A percentile compares a stretch with the other conserved stretches of the same genome.
These are phyloP conservation scores for Alopecurus myosuroides DNA, from an alignment of 176 grass and related monocot genomes.

Conservation along the genomic window DNA sequence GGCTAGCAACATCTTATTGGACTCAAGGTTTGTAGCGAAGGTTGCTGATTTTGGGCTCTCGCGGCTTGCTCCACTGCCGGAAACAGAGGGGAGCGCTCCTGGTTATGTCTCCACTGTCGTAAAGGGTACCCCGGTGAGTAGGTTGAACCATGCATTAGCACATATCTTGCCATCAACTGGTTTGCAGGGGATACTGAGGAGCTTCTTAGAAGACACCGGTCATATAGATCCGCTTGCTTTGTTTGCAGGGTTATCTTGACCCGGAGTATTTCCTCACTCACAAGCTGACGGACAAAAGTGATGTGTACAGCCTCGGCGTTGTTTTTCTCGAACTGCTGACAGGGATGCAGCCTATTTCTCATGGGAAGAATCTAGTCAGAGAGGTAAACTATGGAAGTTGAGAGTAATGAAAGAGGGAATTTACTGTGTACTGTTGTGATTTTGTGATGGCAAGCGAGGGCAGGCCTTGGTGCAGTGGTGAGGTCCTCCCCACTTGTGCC, in stretches of 20 bases:
- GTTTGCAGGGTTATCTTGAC: conserved; percentile 73
- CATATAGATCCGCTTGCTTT: background rate
- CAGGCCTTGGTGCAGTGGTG: no score
- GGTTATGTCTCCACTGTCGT: conserved; percentile 65
- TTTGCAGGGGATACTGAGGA: no score
- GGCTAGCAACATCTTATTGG: conserved; percentile 4
- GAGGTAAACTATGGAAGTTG: conserved; percentile 25
- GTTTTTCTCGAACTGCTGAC: conserved; percentile 74
- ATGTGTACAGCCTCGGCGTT: conserved; percentile 72
- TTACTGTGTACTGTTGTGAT: background rate
- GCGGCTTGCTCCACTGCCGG: conserved; percentile 49
- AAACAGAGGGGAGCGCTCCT: conserved; percentile 44
- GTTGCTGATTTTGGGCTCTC: conserved; percentile 82
- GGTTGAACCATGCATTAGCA: background rate
- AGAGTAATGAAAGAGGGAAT: background rate
- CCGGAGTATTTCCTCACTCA: conserved; percentile 82
- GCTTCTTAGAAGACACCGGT: no score
- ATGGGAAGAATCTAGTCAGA: conserved; percentile 74
- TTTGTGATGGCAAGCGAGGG: no score
- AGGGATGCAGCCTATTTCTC: conserved; percentile 81
- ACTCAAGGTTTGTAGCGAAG: conserved; percentile 62
- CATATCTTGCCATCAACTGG: background rate
- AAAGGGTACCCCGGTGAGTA: conserved; percentile 74
- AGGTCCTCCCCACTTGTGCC: no score
- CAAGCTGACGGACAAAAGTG: conserved; percentile 74